Percentiles rank a stretch among this genome's conserved stretches.
Conservation (phyloP, 768 basidiomycete species). For the Mycena latifolia region DNA sequence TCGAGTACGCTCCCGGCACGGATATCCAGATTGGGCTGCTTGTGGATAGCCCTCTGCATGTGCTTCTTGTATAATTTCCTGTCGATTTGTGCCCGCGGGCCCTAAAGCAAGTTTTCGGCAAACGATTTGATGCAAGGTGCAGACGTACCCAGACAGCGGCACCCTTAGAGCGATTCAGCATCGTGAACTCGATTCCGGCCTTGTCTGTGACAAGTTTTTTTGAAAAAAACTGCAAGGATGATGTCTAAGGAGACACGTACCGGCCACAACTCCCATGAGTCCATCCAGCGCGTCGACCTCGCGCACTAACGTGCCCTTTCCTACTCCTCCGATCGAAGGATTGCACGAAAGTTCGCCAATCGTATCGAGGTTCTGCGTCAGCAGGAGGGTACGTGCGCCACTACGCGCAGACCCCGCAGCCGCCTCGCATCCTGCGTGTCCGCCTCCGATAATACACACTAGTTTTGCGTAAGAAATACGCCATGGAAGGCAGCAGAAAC, state of each 20-base stretch:
- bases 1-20: conserved; percentile 84
- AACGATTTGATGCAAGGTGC: background rate
- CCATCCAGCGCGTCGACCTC: conserved; percentile 95
- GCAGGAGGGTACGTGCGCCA: conserved; percentile 82
- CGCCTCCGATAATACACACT: conserved; percentile 92
- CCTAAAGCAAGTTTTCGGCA: conserved; percentile 58
- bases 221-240: background rate
- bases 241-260: conserved; percentile 53
- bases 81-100: conserved; percentile 91
- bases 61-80: conserved; percentile 84
- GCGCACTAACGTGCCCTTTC: conserved; percentile 91
- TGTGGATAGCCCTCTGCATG: conserved; percentile 78
- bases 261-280: conserved; percentile 85
- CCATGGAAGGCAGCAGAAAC: background rate
- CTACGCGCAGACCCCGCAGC: conserved; percentile 88
- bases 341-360: conserved; percentile 92
- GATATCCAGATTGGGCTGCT: conserved; percentile 78
- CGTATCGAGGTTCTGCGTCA: conserved; percentile 86
- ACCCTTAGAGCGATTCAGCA: conserved; percentile 88
- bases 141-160: conserved; percentile 88
- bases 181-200: conserved; percentile 90
- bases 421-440: conserved; percentile 95
- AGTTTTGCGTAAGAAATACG: background rate
- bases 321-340: conserved; percentile 92
- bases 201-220: conserved; percentile 64